phyloP scores from a whole-genome alignment of 202 grass and related monocot genomes.

The Dendrocalamus latiflorus region DNA sequence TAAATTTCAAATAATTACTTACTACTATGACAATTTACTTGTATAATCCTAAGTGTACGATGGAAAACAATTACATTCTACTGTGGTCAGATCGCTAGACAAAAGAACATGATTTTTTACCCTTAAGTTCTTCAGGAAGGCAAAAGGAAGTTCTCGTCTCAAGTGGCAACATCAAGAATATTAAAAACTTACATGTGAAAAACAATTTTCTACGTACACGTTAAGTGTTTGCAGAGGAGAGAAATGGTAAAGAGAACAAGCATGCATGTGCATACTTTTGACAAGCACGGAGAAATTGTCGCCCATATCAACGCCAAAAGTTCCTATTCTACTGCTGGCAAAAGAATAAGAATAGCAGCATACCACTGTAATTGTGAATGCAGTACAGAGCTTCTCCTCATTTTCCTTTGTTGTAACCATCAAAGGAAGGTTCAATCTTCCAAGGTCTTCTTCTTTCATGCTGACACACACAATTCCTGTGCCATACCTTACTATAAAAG shows the following conservation, averaged over 20 bases:
- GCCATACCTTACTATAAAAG: too few species aligned
- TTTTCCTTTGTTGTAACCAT: slow-evolving; percentile 95
- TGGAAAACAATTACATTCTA: neutral
- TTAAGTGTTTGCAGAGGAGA: neutral
- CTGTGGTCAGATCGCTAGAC: neutral
- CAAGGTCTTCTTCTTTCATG: slow-evolving; percentile 82
- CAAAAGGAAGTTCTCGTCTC: neutral
- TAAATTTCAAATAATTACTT: neutral
- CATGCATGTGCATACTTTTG: neutral
- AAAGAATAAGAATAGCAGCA: slow-evolving; percentile 14
- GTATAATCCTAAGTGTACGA: neutral
- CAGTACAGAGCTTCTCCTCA: slow-evolving; percentile 79
- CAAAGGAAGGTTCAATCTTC: slow-evolving; percentile 74
- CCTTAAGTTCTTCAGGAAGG: neutral
- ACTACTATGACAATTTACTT: neutral
- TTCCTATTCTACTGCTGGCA: neutral
- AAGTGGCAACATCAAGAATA: neutral
- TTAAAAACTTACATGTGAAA: neutral
- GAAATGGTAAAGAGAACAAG: neutral
- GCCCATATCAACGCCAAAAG: neutral
- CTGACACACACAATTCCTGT: slow-evolving; percentile 98
- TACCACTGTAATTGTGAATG: slow-evolving; percentile 91
- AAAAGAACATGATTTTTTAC: neutral
- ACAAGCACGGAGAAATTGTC: neutral
- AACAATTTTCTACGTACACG: neutral